phyloP scores from a whole-genome alignment of 2,329 filamentous ascomycete species.

The Aureobasidium sp. region DNA sequence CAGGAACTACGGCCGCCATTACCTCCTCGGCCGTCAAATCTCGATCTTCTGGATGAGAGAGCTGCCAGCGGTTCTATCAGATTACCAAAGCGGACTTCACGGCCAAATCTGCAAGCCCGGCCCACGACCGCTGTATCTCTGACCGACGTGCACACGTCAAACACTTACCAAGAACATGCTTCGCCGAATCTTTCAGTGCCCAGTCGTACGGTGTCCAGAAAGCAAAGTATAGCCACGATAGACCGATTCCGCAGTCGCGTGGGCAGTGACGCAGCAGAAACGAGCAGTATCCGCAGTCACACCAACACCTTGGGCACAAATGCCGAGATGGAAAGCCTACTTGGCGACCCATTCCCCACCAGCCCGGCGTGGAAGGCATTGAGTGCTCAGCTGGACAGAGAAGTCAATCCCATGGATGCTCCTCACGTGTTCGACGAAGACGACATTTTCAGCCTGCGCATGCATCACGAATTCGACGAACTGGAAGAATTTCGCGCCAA shows the following conservation, averaged over 20 bases:
- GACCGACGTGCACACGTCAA: constrained; percentile 64
- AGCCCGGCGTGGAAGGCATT: constrained; percentile 61
- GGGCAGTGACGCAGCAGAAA: constrained; percentile 54
- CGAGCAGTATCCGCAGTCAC: constrained; percentile 60
- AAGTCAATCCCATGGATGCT: constrained; percentile 23
- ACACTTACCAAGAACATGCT: constrained; percentile 57
- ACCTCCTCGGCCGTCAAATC: constrained; percentile 29
- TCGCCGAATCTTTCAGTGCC: constrained; percentile 24
- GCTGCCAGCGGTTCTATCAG: constrained; percentile 26
- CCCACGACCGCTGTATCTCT: constrained; percentile 81
- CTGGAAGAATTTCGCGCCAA: constrained; percentile 54
- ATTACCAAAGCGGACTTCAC: constrained; percentile 29
- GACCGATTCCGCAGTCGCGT: constrained; percentile 39
- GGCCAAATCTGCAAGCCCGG: constrained; percentile 48
- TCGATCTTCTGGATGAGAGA: constrained; percentile 26
- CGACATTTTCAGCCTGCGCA: constrained; percentile 52
- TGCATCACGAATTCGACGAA: constrained; percentile 70
- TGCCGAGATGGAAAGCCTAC: constrained; percentile 73
- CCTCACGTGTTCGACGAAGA: constrained; percentile 49
- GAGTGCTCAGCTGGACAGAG: constrained; percentile 51
- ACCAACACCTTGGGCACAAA: constrained; percentile 55
- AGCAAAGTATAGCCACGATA: constrained; percentile 33
- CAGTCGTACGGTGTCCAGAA: constrained; percentile 32
- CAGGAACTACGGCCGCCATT: constrained; percentile 32
- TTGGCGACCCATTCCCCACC: constrained; percentile 61